Evolutionary conservation across 257 asterid species (phyloP).

Genomic region (Handroanthus guayacan): DNA sequence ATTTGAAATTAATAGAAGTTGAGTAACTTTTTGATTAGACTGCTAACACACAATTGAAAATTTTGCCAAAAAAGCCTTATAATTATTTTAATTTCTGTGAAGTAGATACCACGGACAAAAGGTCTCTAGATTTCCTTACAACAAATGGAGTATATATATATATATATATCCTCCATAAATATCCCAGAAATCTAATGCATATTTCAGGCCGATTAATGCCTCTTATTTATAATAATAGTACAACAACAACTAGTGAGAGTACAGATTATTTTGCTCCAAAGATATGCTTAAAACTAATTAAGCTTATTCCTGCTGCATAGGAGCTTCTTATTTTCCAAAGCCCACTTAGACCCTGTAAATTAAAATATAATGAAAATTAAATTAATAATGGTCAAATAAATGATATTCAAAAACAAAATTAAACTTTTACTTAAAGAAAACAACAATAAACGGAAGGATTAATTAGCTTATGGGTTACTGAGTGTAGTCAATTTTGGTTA

Average conservation of each 20-base stretch:
- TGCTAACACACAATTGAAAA: no score
- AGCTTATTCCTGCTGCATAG: slow-evolving; percentile 25
- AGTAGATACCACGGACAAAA: neutral
- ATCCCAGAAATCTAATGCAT: neutral
- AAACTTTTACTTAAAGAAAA: no score
- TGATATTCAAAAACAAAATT: no score
- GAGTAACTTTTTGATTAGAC: no score
- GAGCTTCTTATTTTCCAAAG: neutral
- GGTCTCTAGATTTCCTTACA: neutral
- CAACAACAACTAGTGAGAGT: neutral
- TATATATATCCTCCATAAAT: neutral
- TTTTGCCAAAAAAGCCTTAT: neutral
- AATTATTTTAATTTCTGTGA: neutral
- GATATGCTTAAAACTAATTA: neutral
- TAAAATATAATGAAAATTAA: no score
- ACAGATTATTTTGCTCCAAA: neutral
- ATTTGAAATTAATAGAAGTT: no score
- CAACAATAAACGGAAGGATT: no score
- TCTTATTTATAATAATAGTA: no score
- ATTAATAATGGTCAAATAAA: no score
- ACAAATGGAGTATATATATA: neutral
- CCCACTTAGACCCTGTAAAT: slow-evolving; percentile 25
- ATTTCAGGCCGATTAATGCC: neutral
- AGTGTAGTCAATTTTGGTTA: no score
- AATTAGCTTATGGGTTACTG: no score